These are phyloP conservation scores for Chenopodium formosanum DNA, from an alignment of 148 eudicot species.

Conservation along the genomic window DNA sequence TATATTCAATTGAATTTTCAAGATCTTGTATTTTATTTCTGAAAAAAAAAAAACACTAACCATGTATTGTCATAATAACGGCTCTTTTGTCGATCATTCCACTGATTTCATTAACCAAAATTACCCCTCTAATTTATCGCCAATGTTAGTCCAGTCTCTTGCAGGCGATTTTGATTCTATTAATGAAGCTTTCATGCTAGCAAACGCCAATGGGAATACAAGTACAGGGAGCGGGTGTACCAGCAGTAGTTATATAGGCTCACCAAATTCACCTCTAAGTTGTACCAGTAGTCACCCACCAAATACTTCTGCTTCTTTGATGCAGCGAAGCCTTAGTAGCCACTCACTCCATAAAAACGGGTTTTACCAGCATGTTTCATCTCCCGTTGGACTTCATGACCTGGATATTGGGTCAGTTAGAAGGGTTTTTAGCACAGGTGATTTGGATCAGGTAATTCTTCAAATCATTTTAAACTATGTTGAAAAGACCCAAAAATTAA, in stretches of 20 bases:
- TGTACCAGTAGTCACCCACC: slow-evolving; percentile 32
- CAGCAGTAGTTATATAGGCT: slow-evolving; percentile 35
- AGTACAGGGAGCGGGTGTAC: slow-evolving; percentile 33
- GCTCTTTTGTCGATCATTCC: slow-evolving; percentile 20
- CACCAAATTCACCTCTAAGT: slow-evolving; percentile 38
- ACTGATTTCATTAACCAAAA: slow-evolving; percentile 23
- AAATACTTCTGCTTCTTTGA: slow-evolving; percentile 25
- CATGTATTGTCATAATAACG: slow-evolving; percentile 31
- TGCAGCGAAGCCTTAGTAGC: slow-evolving; percentile 58
- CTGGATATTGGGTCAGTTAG: slow-evolving; percentile 34
- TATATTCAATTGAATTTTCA: slow-evolving; percentile 8
- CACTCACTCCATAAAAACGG: slow-evolving; percentile 50
- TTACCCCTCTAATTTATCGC: slow-evolving; percentile 26
- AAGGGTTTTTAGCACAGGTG: slow-evolving; percentile 54
- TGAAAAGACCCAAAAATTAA: background rate
- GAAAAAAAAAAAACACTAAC: slow-evolving; percentile 14
- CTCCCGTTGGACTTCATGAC: slow-evolving; percentile 27
- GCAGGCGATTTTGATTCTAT: slow-evolving; percentile 22
- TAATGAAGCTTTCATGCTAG: slow-evolving; percentile 22
- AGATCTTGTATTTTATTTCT: background rate
- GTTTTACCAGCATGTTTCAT: slow-evolving; percentile 24
- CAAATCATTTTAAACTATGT: background rate
- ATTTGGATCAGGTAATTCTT: slow-evolving; percentile 48
- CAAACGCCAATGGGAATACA: slow-evolving; percentile 28
- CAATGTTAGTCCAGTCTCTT: slow-evolving; percentile 21